Evolutionary conservation across 2,329 filamentous ascomycete species (phyloP).

Genomic region (Phoma sp.): DNA sequence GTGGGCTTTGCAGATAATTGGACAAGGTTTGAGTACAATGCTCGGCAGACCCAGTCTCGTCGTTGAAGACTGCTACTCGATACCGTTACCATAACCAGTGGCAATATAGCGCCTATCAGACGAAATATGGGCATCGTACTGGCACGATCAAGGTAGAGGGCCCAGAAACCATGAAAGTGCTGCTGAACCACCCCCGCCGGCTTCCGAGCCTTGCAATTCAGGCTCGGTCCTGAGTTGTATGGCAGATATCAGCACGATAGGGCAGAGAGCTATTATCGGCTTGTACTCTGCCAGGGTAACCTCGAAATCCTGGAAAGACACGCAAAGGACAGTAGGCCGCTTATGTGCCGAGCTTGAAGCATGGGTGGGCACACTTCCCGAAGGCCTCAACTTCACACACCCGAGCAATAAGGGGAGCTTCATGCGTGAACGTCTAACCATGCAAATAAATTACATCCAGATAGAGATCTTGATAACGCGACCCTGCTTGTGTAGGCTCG

Average conservation of each 20-base stretch:
- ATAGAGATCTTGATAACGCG: slow-evolving; percentile 47
- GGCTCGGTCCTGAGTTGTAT: too few relatives aligned
- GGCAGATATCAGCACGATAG: too few relatives aligned
- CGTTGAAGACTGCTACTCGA: slow-evolving; percentile 40
- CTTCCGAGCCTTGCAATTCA: too few relatives aligned
- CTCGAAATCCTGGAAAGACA: slow-evolving; percentile 23
- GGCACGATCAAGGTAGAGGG: neutral
- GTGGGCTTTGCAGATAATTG: slow-evolving; percentile 49
- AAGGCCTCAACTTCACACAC: slow-evolving; percentile 2
- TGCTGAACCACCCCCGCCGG: too few relatives aligned
- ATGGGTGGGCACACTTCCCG: neutral
- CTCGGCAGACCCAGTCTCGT: slow-evolving; percentile 47
- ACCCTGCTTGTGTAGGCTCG: slow-evolving; percentile 48
- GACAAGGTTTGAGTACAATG: slow-evolving; percentile 43
- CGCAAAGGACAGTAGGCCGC: neutral
- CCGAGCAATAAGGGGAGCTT: neutral
- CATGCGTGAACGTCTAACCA: slow-evolving; percentile 24
- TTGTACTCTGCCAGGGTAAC: slow-evolving; percentile 42
- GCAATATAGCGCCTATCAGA: neutral
- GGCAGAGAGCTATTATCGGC: slow-evolving; percentile 16
- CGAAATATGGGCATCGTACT: neutral
- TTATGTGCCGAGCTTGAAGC: neutral
- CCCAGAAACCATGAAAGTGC: neutral
- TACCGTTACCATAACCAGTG: slow-evolving; percentile 33
- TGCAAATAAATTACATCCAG: slow-evolving; percentile 42